A percentile compares a stretch with the other conserved stretches of the same genome.
Conservation (phyloP, 23 red algal species). For the Chondrus crispus region DNA sequence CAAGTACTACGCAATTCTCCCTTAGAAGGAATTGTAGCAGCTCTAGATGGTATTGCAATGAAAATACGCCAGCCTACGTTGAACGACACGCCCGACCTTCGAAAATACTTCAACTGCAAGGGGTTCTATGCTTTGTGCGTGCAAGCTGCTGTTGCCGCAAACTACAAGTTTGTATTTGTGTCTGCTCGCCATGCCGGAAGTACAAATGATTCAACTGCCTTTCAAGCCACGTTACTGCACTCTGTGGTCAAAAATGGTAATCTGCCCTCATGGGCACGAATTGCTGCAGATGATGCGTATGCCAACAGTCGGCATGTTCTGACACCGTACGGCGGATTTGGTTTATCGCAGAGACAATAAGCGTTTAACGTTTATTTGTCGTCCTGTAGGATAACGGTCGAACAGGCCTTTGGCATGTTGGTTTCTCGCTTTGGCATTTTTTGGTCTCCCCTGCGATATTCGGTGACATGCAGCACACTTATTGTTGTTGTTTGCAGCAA, state of each 20-base stretch:
- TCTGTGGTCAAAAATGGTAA: background rate
- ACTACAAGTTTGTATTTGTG: constrained; percentile 28
- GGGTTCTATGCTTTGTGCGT: background rate
- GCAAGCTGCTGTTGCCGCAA: constrained; percentile 28
- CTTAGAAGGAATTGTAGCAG: constrained; percentile 2
- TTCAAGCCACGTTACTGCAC: background rate
- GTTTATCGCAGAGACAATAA: background rate
- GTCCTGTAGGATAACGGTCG: background rate
- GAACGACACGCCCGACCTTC: background rate
- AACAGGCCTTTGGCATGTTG: constrained; percentile 33
- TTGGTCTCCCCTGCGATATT: background rate
- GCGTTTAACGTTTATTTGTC: constrained; percentile 5
- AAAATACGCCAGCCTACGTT: background rate
- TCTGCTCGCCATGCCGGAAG: constrained; percentile 2
- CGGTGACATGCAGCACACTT: background rate
- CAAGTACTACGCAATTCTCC: background rate
- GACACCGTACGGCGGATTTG: background rate
- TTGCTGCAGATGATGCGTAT: constrained; percentile 26
- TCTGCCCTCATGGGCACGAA: background rate
- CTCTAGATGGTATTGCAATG: constrained; percentile 8
- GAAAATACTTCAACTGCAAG: constrained; percentile 23
- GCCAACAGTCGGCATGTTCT: background rate
- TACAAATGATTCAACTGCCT: constrained; percentile 23
- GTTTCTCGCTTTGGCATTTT: constrained; percentile 34
- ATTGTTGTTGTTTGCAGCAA: background rate